phyloP scores from a whole-genome alignment of 257 asterid genomes.

The Forsythia suspensa region DNA sequence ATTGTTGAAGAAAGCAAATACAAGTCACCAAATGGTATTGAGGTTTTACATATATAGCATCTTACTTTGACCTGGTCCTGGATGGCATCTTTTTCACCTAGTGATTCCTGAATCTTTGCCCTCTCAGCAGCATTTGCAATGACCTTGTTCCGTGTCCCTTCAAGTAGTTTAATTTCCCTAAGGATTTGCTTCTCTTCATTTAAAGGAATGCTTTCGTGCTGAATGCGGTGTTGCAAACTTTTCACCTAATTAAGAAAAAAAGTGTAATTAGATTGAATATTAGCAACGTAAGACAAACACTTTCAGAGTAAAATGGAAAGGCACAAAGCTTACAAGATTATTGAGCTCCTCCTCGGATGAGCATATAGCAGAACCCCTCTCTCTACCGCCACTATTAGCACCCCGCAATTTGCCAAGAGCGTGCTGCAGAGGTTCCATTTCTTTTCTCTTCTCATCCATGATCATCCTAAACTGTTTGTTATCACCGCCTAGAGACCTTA shows the following conservation, averaged over 20 bases:
- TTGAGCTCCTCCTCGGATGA: slow-evolving; percentile 83
- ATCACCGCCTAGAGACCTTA: slow-evolving; percentile 62
- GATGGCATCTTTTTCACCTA: slow-evolving; percentile 77
- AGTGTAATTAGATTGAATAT: slow-evolving; percentile 6
- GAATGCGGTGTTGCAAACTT: slow-evolving; percentile 77
- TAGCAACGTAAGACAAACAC: not conserved
- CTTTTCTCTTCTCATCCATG: slow-evolving; percentile 73
- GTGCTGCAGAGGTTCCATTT: slow-evolving; percentile 78
- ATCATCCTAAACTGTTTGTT: slow-evolving; percentile 56
- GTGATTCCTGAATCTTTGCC: slow-evolving; percentile 70
- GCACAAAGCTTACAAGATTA: slow-evolving; percentile 50
- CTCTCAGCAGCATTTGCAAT: slow-evolving; percentile 69
- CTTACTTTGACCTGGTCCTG: slow-evolving; percentile 92
- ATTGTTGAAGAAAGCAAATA: no score
- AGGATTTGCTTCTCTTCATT: slow-evolving; percentile 90
- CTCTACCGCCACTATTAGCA: slow-evolving; percentile 45
- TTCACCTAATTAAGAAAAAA: slow-evolving; percentile 48
- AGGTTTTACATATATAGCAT: not conserved
- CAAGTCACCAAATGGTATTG: not conserved
- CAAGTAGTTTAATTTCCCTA: slow-evolving; percentile 80
- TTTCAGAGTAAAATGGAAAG: not conserved
- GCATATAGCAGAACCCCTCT: slow-evolving; percentile 54
- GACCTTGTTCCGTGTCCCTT: slow-evolving; percentile 72
- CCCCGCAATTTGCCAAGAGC: slow-evolving; percentile 75
- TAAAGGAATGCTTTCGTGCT: slow-evolving; percentile 89